phyloP scores from a whole-genome alignment of 768 basidiomycete genomes.

The Neoboletus subvelutipes region DNA sequence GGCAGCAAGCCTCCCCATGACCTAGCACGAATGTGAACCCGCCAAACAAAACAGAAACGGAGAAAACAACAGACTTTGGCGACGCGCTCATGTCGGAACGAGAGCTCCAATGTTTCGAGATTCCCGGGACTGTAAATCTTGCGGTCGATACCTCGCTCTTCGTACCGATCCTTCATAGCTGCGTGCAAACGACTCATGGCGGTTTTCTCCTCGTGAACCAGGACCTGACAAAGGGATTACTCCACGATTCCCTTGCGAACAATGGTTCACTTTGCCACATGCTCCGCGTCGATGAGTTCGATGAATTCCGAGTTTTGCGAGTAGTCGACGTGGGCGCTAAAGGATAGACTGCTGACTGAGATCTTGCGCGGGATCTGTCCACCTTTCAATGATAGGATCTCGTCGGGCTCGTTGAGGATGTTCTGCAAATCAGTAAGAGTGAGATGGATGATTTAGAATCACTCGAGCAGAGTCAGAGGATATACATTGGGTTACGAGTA shows the following conservation, averaged over 20 bases:
- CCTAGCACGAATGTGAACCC: slow-evolving; percentile 43
- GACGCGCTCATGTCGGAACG: slow-evolving; percentile 83
- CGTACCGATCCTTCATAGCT: slow-evolving; percentile 81
- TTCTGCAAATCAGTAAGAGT: slow-evolving; percentile 52
- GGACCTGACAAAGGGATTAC: slow-evolving; percentile 48
- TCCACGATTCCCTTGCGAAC: neutral
- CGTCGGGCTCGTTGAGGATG: slow-evolving; percentile 90
- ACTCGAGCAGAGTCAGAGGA: neutral
- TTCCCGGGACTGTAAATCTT: slow-evolving; percentile 94
- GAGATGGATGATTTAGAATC: slow-evolving; percentile 5
- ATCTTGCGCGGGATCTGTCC: slow-evolving; percentile 78
- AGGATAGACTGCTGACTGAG: slow-evolving; percentile 92
- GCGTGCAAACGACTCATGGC: slow-evolving; percentile 86
- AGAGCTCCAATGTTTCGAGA: slow-evolving; percentile 80
- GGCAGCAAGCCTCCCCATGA: slow-evolving; percentile 85
- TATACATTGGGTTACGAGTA: slow-evolving; percentile 12
- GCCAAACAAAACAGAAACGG: neutral
- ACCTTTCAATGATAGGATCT: slow-evolving; percentile 75
- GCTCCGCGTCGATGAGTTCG: slow-evolving; percentile 84
- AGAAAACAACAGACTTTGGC: slow-evolving; percentile 63
- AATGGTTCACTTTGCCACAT: slow-evolving; percentile 61
- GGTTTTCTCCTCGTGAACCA: slow-evolving; percentile 92
- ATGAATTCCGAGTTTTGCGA: slow-evolving; percentile 97
- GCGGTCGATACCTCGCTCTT: slow-evolving; percentile 84
- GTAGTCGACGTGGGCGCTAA: slow-evolving; percentile 95